Base-by-base conservation (phyloP, 176 grass and related monocot species). In the Chrysopogon serrulatus region DNA sequence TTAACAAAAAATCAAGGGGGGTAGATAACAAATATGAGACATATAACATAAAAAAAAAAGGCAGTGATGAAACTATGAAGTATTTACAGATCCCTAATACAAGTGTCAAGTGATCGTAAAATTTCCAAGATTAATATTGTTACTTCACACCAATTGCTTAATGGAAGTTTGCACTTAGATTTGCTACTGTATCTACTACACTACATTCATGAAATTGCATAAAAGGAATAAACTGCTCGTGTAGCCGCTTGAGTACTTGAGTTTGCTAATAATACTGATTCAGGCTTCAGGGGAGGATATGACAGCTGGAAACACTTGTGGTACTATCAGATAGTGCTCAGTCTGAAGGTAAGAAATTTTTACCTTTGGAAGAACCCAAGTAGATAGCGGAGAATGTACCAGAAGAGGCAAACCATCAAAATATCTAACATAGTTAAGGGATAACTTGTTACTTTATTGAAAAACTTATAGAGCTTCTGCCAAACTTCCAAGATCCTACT, bases 301-400 rank as follows among this genome's bases (percentile, higher is more conserved):
- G 53, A 65, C 21, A 77, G 40, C 16, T 17, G 21, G 30, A 68
- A 83, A 31, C 31, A 73, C 7, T 45, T 67, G 41, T 14, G 23
- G 4, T 24, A 23, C 33, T 33, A 88, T 59, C 42, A 57, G 18
- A 81, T 16, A 60, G 31, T 31, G 10, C 19, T 79, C 24, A 77
- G n/a, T 33, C 30, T 68, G 54, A n/a, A 73, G 7, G 27, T 17
- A 79, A 72, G 44, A 75, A 77, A 18, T 37, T 73, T 72, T 60
- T 81, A 91, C 86, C 92, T 86, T 49, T 88, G 74, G 83, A 86
- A 94, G 77, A 91, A 94, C 33, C 61, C 86, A 59, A 60, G 21
- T 34, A 88, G 75, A 80, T 88, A 86, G 43, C 79, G 83, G 27
- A 85, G 76, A 42, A 94, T 86, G 83, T 88, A 94, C 92, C 86